Evolutionary conservation across 768 basidiomycete genomes (phyloP).

Genomic region (Mycena maculata): DNA sequence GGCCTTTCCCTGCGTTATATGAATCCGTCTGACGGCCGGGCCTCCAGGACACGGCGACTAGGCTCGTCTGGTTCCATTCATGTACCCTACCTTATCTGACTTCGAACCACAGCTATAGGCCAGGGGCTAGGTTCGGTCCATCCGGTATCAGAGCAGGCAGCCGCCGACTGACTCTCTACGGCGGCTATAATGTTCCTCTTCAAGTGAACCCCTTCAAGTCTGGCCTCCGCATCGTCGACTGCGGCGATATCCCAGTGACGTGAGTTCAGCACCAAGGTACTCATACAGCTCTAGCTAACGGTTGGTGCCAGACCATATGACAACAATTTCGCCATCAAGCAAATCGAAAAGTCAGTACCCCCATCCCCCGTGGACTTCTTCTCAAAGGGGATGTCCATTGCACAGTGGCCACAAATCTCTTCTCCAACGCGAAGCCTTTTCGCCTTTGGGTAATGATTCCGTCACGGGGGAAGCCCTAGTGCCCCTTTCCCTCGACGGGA

Average conservation of each 20-base stretch:
- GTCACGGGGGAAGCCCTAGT: constrained; percentile 66
- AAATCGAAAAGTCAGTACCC: constrained; percentile 64
- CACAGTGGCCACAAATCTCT: constrained; percentile 70
- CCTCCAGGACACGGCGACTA: constrained; percentile 32
- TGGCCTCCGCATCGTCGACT: constrained; percentile 79
- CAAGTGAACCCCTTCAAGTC: constrained; percentile 76
- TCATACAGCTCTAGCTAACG: not conserved
- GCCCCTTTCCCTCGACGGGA: constrained; percentile 75
- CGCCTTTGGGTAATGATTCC: constrained; percentile 72
- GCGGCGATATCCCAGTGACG: constrained; percentile 83
- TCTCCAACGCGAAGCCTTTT: constrained; percentile 71
- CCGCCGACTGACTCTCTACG: constrained; percentile 78
- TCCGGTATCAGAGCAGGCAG: constrained; percentile 85
- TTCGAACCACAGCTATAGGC: constrained; percentile 66
- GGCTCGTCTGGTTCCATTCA: not conserved
- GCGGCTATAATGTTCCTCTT: constrained; percentile 84
- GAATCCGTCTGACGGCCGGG: constrained; percentile 36
- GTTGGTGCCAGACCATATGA: constrained; percentile 68
- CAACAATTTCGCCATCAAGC: constrained; percentile 76
- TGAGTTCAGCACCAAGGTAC: constrained; percentile 34
- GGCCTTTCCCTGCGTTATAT: constrained; percentile 48
- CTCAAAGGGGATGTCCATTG: not conserved
- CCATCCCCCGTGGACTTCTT: not conserved
- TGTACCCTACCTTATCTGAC: not conserved
- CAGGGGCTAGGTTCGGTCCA: constrained; percentile 89